Base-by-base conservation (phyloP, 139 green algal genomes). In the Bryopsis sp. region DNA sequence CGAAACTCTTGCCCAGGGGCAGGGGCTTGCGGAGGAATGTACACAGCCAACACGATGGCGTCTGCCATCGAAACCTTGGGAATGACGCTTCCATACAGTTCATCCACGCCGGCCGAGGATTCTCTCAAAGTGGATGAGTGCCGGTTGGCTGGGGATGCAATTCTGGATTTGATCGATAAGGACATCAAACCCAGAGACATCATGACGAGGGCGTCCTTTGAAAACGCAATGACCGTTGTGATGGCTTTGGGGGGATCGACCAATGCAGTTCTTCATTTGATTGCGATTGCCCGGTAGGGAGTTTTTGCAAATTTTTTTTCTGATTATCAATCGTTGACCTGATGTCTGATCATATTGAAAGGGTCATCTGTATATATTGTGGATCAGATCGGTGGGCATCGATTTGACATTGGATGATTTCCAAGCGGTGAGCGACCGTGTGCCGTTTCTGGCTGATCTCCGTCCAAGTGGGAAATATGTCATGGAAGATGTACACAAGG, bases 11-110 rank as follows among this genome's bases (percentile, higher is more conserved):
- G 93, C 81, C 93, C 93, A 2, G 93, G 93, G 34, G 80, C 90
- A 7, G 50, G 89, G 46, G 88, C 84, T 3, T 93, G 87, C 66
- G 86, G 89, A 22, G 90, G 90, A 72, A 98, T 98, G 93, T 98
- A 98, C 87, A 99, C 94, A 31, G 94, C 94, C 74, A 99, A 99
- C 85, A 99, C 94, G 36, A 99, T 98, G 94, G 87, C 94, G 19
- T 87, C 66, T n/a, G 85, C 86, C 48, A 96, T 97, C 39, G 94
- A 99, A 84, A 89, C 94, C 0, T 68, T 99, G 64, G 94, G 94
- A 75, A 98, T 99, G 90, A 84, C 78, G 0, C 81, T 99, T 78
- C 94, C 94, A 2, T 97, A 97, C 81, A 88, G 71, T 67, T 93
- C 81, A 59, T 93, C 81, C 71, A 95, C 92, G 63, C 94, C 94